Conservation (phyloP, 768 basidiomycete species). For the Tricholoma sp. region DNA sequence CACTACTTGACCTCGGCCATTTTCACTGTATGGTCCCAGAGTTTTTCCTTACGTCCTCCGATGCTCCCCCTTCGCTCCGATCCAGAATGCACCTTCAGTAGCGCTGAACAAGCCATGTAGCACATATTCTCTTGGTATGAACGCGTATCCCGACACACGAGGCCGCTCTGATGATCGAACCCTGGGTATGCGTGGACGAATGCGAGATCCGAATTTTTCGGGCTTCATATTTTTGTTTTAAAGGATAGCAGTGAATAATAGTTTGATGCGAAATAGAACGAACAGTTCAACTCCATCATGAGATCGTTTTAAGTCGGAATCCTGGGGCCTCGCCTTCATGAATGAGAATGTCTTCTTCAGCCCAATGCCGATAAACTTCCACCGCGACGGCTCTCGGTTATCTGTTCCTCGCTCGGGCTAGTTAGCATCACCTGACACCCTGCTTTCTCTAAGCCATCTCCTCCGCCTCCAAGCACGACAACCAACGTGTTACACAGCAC, state of each 20-base stretch:
- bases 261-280: background rate
- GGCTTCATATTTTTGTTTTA: conserved; percentile 30
- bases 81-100: conserved; percentile 17
- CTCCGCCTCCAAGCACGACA: no score
- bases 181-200: conserved; percentile 44
- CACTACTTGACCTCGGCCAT: conserved; percentile 3
- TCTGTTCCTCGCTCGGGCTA: no score
- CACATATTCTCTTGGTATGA: conserved; percentile 27
- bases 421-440: no score
- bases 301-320: conserved; percentile 47
- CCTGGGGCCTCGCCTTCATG: conserved; percentile 24
- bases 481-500: no score
- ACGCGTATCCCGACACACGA: conserved; percentile 12
- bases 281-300: conserved; percentile 40
- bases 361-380: no score
- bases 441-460: no score
- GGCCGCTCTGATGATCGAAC: conserved; percentile 25
- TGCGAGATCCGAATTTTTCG: conserved; percentile 33
- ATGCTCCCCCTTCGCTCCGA: conserved; percentile 5
- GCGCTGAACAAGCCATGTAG: conserved; percentile 22
- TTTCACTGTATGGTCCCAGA: conserved; percentile 17
- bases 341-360: conserved; percentile 41
- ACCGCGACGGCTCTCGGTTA: no score
- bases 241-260: background rate
- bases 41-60: conserved; percentile 12